Evolutionary conservation across 2,329 filamentous ascomycete species (phyloP), one percentile per base, ranked within the genome.

Genomic region (Ascochyta pisi): DNA sequence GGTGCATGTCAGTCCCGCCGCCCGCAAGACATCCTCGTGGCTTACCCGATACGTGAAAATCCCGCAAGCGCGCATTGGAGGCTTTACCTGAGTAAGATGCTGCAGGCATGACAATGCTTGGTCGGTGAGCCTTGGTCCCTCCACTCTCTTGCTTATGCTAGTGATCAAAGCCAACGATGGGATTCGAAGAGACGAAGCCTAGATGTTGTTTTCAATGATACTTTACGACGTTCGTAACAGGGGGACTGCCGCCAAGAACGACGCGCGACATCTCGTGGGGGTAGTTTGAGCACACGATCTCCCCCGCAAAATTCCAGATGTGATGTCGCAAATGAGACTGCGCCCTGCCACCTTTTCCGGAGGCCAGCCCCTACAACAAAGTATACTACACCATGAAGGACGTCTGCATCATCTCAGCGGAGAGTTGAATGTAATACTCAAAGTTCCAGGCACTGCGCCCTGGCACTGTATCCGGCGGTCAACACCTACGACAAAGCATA

Each of bases 31-130:
- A 42, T 38, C 26, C 38, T 52, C 38, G 50, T 56, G 51, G 48
- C 47, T 56, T 47, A 46, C 53, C 53, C 42, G 29, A 56, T 51
- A 10, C 52, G 42, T 39, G 41, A 62, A 66, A 66, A 66, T 65
- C 54, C 63, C 65, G 65, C 61, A 64, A 45, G 23, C 48, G 23
- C 39, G 27, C 53, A 33, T 23, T 16, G 9, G 19, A 40, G 33
- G 26, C 44, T 37, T 44, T 39, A 49, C 43, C 42, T 31, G 26
- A 48, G 56, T 48, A 40, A 41, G 31, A 45, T 49, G 51, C 42
- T 50, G 24, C 16, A 24, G 37, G 33, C 31, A 39, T 33, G 27
- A 35, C 15, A 31, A 52, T 42, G 29, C 49, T 47, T 33, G 60
- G 23, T 33, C 42, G 23, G 34, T 43, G 50, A 41, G 40, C 39